Percentiles rank a stretch among this genome's conserved stretches.
phyloP scores from a whole-genome alignment of 208 protist species.

The Leishmania amazonensis region DNA sequence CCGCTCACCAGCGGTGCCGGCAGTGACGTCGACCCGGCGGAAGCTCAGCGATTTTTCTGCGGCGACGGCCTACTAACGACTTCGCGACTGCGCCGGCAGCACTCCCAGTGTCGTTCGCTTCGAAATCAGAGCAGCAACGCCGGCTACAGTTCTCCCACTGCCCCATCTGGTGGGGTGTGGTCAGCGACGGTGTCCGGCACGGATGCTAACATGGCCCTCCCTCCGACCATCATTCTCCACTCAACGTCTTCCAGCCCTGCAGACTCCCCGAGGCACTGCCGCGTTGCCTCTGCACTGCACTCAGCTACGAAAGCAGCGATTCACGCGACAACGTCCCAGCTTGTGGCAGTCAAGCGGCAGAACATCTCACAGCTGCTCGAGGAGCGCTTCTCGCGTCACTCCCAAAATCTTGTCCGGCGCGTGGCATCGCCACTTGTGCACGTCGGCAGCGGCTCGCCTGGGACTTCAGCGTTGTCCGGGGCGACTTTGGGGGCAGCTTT shows the following conservation, averaged over 20 bases:
- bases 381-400: slow-evolving; percentile 30
- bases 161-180: not conserved
- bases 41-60: not conserved
- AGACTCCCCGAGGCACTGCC: not conserved
- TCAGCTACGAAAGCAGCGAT: slow-evolving; percentile 27
- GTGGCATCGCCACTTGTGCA: not conserved
- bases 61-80: slow-evolving; percentile 12
- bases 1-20: not conserved
- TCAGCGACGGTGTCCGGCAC: not conserved
- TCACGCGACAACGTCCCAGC: slow-evolving; percentile 27
- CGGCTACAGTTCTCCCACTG: not conserved
- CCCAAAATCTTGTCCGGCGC: slow-evolving; percentile 6
- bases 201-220: too few relatives aligned
- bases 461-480: not conserved
- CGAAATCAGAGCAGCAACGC: not conserved
- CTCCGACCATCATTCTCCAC: not conserved
- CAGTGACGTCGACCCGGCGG: not conserved
- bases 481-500: not conserved
- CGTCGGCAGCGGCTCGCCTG: not conserved
- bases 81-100: slow-evolving; percentile 8
- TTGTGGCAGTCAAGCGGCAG: slow-evolving; percentile 20
- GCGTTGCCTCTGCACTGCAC: slow-evolving; percentile 11
- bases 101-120: slow-evolving; percentile 22
- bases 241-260: not conserved
- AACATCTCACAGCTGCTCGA: slow-evolving; percentile 28